Base-by-base conservation (phyloP, 768 basidiomycete genomes). In the Calvatia gigantea region DNA sequence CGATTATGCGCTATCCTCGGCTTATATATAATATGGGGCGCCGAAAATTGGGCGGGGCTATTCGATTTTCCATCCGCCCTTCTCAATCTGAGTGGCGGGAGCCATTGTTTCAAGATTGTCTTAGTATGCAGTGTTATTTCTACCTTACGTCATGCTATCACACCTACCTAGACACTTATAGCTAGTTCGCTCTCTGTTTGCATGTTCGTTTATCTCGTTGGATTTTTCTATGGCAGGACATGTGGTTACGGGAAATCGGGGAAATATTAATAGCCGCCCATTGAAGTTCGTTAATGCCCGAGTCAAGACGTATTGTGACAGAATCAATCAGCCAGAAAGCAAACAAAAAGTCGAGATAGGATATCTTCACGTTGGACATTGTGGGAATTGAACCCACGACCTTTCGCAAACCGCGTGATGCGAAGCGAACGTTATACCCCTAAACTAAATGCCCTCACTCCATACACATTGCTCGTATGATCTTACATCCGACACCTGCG, bases 381-480 rank as follows among this genome's bases (percentile, higher is more conserved):
- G 64, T 65, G 69, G 61, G 70, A 65, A 60, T 71, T 64, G 70
- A 72, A 71, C 69, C 61, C 70, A 63, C 65, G 67, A 65, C 72
- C 72, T 71, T 67, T 67, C 63, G 69, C 71, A 69, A 33, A 12
- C 46, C 19, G 5, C 5, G 19, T 7, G 15, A 65, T 72, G 72
- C 72, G 67, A 72, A 73, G 70, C 70, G 67, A 62, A 68, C 70
- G 67, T 68, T 68, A 69, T 71, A 72, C 72, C 70, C 61, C 67
- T 71, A 69, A 66, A 68, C 70, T 65, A 72, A 71, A 66, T 60
- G 70, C 70, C 70, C 70, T 48, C 62, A 23, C 39, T 51, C 37
- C 14, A 14, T 15, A 25, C 15, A 44, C 43, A 29, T 12, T 21
- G 23, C 44, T 45, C 44, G 23, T 21, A 37, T 35, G 35, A 4